Evolutionary conservation across 805 yeast species (phyloP).

Genomic region (Suhomyces kilbournensis): DNA sequence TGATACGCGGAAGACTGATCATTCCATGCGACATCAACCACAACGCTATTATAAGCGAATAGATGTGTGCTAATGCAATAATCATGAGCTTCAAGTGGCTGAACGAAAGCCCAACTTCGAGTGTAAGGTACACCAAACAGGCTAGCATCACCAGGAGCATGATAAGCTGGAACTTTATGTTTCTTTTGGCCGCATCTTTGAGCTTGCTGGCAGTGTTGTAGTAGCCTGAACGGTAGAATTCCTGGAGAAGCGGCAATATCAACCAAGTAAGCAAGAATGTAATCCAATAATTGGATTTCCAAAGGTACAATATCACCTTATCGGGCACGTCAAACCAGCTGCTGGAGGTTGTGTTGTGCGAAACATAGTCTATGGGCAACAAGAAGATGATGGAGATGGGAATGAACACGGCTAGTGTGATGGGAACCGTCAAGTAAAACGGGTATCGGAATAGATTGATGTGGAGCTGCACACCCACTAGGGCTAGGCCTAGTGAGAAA

Average conservation of each 20-base stretch:
- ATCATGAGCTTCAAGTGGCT: slow-evolving; percentile 61
- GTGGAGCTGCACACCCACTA: slow-evolving; percentile 34
- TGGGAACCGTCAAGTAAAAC: slow-evolving; percentile 42
- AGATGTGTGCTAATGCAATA: slow-evolving; percentile 74
- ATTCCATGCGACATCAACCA: slow-evolving; percentile 87
- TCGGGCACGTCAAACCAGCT: slow-evolving; percentile 47
- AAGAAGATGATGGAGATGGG: slow-evolving; percentile 74
- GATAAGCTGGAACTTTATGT: slow-evolving; percentile 59
- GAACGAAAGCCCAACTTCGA: slow-evolving; percentile 52
- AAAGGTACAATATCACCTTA: slow-evolving; percentile 48
- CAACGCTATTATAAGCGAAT: slow-evolving; percentile 67
- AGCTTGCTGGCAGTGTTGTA: slow-evolving; percentile 46
- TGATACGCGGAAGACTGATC: slow-evolving; percentile 58
- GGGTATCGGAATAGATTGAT: slow-evolving; percentile 36
- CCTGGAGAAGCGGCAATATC: slow-evolving; percentile 67
- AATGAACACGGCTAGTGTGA: slow-evolving; percentile 61
- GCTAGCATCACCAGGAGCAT: slow-evolving; percentile 50
- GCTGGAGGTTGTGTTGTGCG: slow-evolving; percentile 40
- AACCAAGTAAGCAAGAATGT: slow-evolving; percentile 81
- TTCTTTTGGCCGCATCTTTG: slow-evolving; percentile 53
- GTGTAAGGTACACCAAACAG: slow-evolving; percentile 58
- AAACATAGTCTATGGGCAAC: slow-evolving; percentile 71
- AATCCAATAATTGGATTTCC: slow-evolving; percentile 79
- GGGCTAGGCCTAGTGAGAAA: slow-evolving; percentile 24
- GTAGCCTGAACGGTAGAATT: slow-evolving; percentile 70